These are phyloP conservation scores for Herpetospermum pedunculosum DNA, from an alignment of 306 rosid species.

Conservation along the genomic window DNA sequence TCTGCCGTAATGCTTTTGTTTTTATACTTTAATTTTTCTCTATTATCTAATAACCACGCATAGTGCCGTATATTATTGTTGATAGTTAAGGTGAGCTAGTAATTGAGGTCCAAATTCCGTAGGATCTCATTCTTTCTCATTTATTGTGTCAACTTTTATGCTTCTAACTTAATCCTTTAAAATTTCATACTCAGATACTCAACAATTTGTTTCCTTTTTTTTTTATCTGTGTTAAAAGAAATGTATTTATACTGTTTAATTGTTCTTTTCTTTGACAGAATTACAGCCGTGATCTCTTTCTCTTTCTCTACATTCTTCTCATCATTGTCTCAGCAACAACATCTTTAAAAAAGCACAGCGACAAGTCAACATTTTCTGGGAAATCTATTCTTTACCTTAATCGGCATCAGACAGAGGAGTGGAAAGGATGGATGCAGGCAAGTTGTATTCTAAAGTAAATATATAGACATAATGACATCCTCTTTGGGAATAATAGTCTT, in stretches of 20 bases:
- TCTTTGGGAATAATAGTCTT: not conserved
- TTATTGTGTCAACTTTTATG: not conserved
- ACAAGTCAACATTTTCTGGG: slow-evolving; percentile 68
- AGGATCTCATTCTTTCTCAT: not conserved
- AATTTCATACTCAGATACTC: not conserved
- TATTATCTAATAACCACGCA: not conserved
- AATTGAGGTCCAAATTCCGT: not conserved
- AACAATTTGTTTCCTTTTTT: not conserved
- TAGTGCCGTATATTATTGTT: not conserved
- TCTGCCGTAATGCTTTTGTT: not conserved
- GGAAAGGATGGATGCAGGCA: slow-evolving; percentile 99
- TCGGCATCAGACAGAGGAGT: slow-evolving; percentile 97
- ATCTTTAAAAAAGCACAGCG: slow-evolving; percentile 83
- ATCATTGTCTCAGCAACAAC: slow-evolving; percentile 86
- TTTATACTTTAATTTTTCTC: not conserved
- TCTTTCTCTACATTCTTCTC: slow-evolving; percentile 81
- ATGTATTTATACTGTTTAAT: not conserved
- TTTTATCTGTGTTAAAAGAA: not conserved
- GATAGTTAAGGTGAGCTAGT: not conserved
- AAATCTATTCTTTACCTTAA: slow-evolving; percentile 80
- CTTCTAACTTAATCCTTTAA: not conserved
- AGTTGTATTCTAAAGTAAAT: slow-evolving; percentile 22
- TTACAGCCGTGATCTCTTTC: slow-evolving; percentile 87
- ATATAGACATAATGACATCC: not conserved
- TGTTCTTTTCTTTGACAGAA: slow-evolving; percentile 34